phyloP scores from a whole-genome alignment of 2,329 filamentous ascomycete species.

The Alternaria burnsii region DNA sequence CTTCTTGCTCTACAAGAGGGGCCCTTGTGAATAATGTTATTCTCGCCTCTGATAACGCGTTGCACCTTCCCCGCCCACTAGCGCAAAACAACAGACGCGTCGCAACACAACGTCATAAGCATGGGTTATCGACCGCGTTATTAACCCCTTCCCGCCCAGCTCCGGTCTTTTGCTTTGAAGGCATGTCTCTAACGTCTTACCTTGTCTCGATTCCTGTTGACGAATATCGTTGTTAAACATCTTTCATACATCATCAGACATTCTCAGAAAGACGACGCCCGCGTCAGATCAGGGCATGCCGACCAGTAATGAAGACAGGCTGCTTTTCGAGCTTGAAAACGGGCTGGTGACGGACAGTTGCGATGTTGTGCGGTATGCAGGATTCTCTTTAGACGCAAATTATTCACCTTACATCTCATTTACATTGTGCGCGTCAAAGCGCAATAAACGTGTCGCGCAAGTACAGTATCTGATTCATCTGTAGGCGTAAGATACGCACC shows the following conservation, averaged over 20 bases:
- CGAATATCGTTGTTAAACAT: background rate
- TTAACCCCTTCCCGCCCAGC: background rate
- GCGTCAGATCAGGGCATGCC: background rate
- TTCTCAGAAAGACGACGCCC: background rate
- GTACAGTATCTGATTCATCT: background rate
- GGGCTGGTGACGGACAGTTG: conserved; percentile 28
- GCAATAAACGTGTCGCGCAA: background rate
- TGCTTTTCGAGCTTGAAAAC: conserved; percentile 21
- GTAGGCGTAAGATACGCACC: conserved; percentile 50
- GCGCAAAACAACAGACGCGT: conserved; percentile 3
- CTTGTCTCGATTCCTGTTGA: too few species aligned
- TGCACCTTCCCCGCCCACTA: conserved; percentile 1
- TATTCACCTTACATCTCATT: background rate
- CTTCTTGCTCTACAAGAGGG: background rate
- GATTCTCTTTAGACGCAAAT: background rate
- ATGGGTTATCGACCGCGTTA: background rate
- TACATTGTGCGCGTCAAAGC: background rate
- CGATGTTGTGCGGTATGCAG: conserved; percentile 27
- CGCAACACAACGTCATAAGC: conserved; percentile 5
- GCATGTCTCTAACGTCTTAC: background rate
- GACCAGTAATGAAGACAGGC: conserved; percentile 13
- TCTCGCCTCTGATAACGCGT: background rate
- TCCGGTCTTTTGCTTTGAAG: background rate
- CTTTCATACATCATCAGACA: background rate
- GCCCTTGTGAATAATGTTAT: background rate